Evolutionary conservation across 495 filamentous ascomycete species (phyloP).

Genomic region (Cercophora newfieldiana): DNA sequence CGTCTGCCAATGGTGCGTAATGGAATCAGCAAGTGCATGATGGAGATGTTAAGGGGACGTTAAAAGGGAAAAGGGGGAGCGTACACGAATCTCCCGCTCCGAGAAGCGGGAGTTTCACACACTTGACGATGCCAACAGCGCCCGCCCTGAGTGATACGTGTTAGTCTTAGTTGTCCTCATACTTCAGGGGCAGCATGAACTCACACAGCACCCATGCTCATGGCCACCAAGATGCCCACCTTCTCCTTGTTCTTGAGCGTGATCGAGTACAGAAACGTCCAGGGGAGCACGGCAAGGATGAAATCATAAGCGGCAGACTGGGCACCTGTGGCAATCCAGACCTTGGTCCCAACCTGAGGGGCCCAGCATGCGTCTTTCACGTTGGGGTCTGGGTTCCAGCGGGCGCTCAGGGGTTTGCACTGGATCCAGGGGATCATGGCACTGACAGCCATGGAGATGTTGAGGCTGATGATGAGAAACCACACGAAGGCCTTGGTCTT

Average conservation of each 20-base stretch:
- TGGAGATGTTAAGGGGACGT: background rate
- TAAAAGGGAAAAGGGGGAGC: background rate
- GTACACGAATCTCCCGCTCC: constrained; percentile 12
- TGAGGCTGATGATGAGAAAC: constrained; percentile 35
- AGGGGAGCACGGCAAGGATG: constrained; percentile 31
- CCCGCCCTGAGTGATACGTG: background rate
- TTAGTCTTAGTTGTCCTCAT: background rate
- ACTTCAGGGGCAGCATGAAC: background rate
- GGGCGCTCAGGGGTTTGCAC: constrained; percentile 33
- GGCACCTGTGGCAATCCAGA: constrained; percentile 12
- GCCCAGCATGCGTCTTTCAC: constrained; percentile 33
- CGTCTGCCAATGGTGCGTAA: constrained; percentile 12
- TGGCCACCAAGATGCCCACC: constrained; percentile 32
- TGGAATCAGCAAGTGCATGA: background rate
- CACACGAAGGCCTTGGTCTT: constrained; percentile 11
- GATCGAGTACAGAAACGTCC: constrained; percentile 30
- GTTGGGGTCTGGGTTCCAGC: constrained; percentile 28
- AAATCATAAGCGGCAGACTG: constrained; percentile 34
- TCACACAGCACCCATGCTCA: constrained; percentile 32
- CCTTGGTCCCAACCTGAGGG: background rate
- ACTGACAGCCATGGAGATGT: constrained; percentile 34
- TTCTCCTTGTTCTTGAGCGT: constrained; percentile 32
- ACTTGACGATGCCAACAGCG: constrained; percentile 11
- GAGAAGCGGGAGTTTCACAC: constrained; percentile 11
- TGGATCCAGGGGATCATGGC: constrained; percentile 37